phyloP scores from a whole-genome alignment of 306 rosid genomes.

The Cucumis sativus region DNA sequence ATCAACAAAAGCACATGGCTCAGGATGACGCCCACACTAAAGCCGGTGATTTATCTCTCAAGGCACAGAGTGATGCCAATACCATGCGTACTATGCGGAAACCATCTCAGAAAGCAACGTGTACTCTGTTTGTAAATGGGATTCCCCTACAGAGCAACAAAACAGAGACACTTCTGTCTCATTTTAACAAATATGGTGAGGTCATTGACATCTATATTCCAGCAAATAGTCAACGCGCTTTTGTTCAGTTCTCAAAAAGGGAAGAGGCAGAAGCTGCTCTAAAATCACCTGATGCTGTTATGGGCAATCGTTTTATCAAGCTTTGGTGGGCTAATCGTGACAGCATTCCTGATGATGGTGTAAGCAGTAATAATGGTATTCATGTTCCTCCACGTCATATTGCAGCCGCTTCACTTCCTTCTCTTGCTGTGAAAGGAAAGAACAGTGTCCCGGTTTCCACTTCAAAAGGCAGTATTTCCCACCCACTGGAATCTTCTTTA shows the following conservation, averaged over 20 bases:
- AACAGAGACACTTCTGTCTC: constrained; percentile 73
- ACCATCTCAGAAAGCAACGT: constrained; percentile 76
- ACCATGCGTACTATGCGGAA: constrained; percentile 36
- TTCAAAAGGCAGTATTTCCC: constrained; percentile 31
- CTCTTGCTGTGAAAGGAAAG: constrained; percentile 37
- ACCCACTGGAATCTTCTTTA: constrained; percentile 30
- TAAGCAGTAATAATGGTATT: constrained; percentile 31
- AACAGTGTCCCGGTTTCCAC: constrained; percentile 44
- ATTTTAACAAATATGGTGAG: constrained; percentile 86
- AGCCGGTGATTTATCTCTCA: constrained; percentile 34
- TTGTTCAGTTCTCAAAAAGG: constrained; percentile 90
- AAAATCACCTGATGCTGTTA: constrained; percentile 88
- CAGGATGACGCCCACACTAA: constrained; percentile 44
- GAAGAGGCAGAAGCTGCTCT: constrained; percentile 99
- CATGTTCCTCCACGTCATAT: constrained; percentile 41
- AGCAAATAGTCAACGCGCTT: constrained; percentile 70
- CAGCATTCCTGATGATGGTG: constrained; percentile 59
- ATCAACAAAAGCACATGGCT: constrained; percentile 44
- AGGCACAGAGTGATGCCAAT: constrained; percentile 39
- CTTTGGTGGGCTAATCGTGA: constrained; percentile 99
- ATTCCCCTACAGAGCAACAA: constrained; percentile 71
- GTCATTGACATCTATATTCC: constrained; percentile 86
- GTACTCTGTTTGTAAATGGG: constrained; percentile 85
- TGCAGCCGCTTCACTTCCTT: constrained; percentile 35
- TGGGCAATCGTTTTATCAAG: constrained; percentile 98